Evolutionary conservation across 2,329 filamentous ascomycete species (phyloP).

Genomic region (Curvularia verruculosa): DNA sequence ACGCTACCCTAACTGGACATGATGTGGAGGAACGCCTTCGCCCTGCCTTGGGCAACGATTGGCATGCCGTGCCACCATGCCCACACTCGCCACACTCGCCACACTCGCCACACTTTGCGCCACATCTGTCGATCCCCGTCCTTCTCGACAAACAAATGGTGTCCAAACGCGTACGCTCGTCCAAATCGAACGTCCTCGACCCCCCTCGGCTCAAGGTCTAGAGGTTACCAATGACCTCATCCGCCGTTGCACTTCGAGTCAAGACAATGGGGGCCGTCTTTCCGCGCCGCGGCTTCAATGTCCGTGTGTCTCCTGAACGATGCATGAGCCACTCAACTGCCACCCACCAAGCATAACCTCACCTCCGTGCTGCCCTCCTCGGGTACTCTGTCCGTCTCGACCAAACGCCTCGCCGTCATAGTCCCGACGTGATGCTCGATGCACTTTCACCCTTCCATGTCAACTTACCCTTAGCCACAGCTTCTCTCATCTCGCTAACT

Average conservation of each 20-base stretch:
- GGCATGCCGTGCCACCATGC: constrained; percentile 28
- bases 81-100: constrained; percentile 13
- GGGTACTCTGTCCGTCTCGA: constrained; percentile 15
- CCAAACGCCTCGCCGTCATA: constrained; percentile 20
- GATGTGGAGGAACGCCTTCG: constrained; percentile 33
- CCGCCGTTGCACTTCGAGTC: constrained; percentile 1
- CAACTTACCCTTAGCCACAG: constrained; percentile 15
- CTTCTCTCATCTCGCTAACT: constrained; percentile 23
- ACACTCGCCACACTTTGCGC: constrained; percentile 8
- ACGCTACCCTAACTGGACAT: no score
- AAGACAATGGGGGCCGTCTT: constrained; percentile 7
- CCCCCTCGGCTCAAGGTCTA: constrained; percentile 12
- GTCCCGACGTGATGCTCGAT: constrained; percentile 8
- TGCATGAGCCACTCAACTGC: constrained; percentile 25
- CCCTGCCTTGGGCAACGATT: constrained; percentile 22
- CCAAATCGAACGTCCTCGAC: constrained; percentile 13
- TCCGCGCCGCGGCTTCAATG: not conserved
- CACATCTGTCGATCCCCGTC: constrained; percentile 13
- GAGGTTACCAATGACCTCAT: constrained; percentile 17
- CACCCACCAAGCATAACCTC: constrained; percentile 12
- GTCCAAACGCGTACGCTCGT: constrained; percentile 33
- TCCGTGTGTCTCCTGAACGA: constrained; percentile 15
- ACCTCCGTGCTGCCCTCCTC: constrained; percentile 21
- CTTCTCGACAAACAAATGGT: constrained; percentile 8
- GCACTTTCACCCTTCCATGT: constrained; percentile 9